Percentiles rank a stretch among this genome's conserved stretches.
These are phyloP conservation scores for Staphylotrichum tortipilum DNA, from an alignment of 495 filamentous ascomycete genomes.

Conservation along the genomic window DNA sequence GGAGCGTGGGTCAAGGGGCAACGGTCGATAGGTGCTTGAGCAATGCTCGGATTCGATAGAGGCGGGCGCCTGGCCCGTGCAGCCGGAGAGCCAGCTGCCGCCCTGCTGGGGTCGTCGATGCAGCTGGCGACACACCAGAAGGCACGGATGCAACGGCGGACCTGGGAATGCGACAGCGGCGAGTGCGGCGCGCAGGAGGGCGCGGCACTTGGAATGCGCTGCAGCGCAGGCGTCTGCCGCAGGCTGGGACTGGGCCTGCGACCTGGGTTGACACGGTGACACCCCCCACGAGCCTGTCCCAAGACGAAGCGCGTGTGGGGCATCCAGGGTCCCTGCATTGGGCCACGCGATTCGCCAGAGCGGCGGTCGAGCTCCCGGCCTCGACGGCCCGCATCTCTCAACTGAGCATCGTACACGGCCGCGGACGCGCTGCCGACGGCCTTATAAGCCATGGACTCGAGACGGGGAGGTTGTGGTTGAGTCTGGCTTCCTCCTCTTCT, in stretches of 20 bases:
- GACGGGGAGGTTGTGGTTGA: background rate
- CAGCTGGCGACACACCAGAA: no score
- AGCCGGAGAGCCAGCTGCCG: no score
- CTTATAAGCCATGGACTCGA: background rate
- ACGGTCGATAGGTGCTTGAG: no score
- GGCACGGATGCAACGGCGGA: no score
- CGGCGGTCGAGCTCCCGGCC: background rate
- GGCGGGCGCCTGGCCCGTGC: no score
- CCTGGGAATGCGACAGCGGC: no score
- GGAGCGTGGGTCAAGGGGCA: no score
- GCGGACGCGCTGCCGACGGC: background rate
- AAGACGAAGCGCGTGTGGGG: background rate
- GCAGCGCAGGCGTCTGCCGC: background rate
- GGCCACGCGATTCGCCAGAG: background rate
- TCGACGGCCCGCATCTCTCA: background rate
- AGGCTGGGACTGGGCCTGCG: background rate
- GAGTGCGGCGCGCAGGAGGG: no score
- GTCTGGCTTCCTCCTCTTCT: background rate
- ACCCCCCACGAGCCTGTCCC: background rate
- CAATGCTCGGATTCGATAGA: no score
- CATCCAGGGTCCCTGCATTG: background rate
- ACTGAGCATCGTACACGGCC: background rate
- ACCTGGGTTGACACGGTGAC: no score
- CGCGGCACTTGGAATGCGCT: background rate
- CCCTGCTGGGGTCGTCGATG: no score